Evolutionary conservation across 257 asterid genomes (phyloP).

Genomic region (Primulina huaijiensis): DNA sequence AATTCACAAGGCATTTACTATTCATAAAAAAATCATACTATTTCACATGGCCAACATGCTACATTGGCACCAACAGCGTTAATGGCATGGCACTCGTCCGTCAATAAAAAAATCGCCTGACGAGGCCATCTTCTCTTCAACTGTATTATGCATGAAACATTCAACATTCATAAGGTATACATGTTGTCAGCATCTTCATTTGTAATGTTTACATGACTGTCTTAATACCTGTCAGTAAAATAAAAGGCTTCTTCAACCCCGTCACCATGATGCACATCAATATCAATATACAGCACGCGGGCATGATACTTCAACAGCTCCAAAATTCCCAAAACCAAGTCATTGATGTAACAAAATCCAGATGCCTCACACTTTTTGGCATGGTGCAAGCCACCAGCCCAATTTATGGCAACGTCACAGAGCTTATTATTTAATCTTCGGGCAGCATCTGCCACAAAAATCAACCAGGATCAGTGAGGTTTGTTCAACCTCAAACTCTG

Average conservation of each 20-base stretch:
- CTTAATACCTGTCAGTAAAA: slow-evolving; percentile 78
- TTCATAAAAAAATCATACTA: background rate
- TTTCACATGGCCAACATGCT: background rate
- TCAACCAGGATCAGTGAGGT: slow-evolving; percentile 22
- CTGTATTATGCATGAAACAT: background rate
- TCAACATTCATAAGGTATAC: background rate
- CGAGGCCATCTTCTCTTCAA: background rate
- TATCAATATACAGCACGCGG: slow-evolving; percentile 92
- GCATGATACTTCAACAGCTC: slow-evolving; percentile 97
- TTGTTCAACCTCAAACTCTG: slow-evolving; percentile 11
- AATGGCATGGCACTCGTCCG: slow-evolving; percentile 1
- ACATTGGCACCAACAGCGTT: background rate
- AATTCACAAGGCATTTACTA: slow-evolving; percentile 15
- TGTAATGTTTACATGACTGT: slow-evolving; percentile 6
- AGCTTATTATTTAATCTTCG: slow-evolving; percentile 81
- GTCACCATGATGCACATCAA: slow-evolving; percentile 99
- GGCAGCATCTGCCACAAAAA: slow-evolving; percentile 78
- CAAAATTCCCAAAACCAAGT: slow-evolving; percentile 87
- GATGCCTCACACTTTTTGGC: slow-evolving; percentile 99
- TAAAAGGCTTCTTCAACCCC: slow-evolving; percentile 99
- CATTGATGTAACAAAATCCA: slow-evolving; percentile 97
- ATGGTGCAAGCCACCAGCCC: slow-evolving; percentile 99
- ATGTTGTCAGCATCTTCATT: slow-evolving; percentile 12
- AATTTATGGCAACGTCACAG: slow-evolving; percentile 92
- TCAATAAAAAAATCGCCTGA: background rate